Percentiles rank a stretch among this genome's conserved stretches.
phyloP scores from a whole-genome alignment of 306 rosid species.

The Lupinus albus region DNA sequence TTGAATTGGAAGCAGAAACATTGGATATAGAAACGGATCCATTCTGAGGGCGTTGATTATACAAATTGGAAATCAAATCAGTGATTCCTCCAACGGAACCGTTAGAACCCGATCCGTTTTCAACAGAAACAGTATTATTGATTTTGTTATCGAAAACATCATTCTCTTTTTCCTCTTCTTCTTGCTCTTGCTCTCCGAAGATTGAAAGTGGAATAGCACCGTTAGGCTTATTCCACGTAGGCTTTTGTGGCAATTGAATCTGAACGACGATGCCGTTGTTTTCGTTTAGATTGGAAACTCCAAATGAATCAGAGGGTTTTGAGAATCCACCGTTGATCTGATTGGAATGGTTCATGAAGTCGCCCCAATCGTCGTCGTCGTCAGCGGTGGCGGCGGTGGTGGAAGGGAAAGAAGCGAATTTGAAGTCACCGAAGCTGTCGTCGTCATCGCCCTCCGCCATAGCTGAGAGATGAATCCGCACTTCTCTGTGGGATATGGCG shows the following conservation, averaged over 20 bases:
- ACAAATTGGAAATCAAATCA: conserved; percentile 57
- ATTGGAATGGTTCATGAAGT: conserved; percentile 56
- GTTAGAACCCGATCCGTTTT: conserved; percentile 49
- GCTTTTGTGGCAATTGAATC: conserved; percentile 20
- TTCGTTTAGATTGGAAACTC: conserved; percentile 33
- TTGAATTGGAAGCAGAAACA: conserved; percentile 18
- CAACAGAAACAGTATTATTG: conserved; percentile 31
- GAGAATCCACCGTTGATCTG: conserved; percentile 50
- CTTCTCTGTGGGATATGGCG: conserved; percentile 11
- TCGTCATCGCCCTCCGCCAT: conserved; percentile 70
- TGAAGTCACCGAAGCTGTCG: conserved; percentile 80
- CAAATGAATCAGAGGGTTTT: conserved; percentile 37
- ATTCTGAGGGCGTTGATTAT: conserved; percentile 45
- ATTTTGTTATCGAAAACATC: background rate
- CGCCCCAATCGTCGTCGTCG: conserved; percentile 53
- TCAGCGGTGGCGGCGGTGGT: conserved; percentile 37
- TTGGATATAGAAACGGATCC: conserved; percentile 43
- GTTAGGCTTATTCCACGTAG: conserved; percentile 53
- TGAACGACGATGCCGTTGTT: conserved; percentile 28
- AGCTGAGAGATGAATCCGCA: conserved; percentile 2
- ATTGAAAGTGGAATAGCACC: conserved; percentile 92
- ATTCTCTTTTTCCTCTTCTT: conserved; percentile 8
- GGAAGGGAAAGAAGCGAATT: conserved; percentile 45
- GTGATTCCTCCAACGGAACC: conserved; percentile 46
- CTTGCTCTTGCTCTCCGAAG: conserved; percentile 65